Conservation (phyloP, 805 yeast species). For the Yamadazyma scolyti region DNA sequence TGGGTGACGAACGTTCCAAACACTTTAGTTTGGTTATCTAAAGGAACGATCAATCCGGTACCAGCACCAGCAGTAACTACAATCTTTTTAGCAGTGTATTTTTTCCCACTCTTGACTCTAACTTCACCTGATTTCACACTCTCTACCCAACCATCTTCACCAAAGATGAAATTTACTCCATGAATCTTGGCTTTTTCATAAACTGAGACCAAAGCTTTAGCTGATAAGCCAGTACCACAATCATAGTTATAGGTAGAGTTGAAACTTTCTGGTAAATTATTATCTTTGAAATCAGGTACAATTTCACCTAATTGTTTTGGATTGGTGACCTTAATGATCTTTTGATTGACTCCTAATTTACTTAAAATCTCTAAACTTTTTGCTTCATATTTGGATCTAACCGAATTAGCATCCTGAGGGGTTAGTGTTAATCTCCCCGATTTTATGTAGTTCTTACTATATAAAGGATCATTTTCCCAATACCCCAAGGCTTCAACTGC, state of each 20-base stretch:
- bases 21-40: slow-evolving; percentile 27
- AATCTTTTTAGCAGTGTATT: slow-evolving; percentile 25
- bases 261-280: slow-evolving; percentile 8
- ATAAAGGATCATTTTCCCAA: slow-evolving; percentile 36
- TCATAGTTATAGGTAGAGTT: slow-evolving; percentile 10
- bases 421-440: slow-evolving; percentile 13
- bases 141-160: slow-evolving; percentile 11
- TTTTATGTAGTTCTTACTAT: slow-evolving; percentile 16
- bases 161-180: slow-evolving; percentile 12
- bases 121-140: slow-evolving; percentile 5
- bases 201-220: slow-evolving; percentile 11
- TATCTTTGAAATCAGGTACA: slow-evolving; percentile 7
- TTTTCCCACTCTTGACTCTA: slow-evolving; percentile 16
- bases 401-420: slow-evolving; percentile 7
- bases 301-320: slow-evolving; percentile 5
- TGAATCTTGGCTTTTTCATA: slow-evolving; percentile 4
- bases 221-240: slow-evolving; percentile 14
- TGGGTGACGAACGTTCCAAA: slow-evolving; percentile 35
- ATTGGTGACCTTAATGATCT: slow-evolving; percentile 5
- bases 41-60: slow-evolving; percentile 28
- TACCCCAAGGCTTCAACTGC: slow-evolving; percentile 31
- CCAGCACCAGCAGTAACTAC: slow-evolving; percentile 37
- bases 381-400: slow-evolving; percentile 10
- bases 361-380: slow-evolving; percentile 9
- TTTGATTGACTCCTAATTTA: slow-evolving; percentile 10